A percentile compares a stretch with the other conserved stretches of the same genome.
Evolutionary conservation across 2,329 filamentous ascomycete species (phyloP).

Genomic region (Beauveria varroae): DNA sequence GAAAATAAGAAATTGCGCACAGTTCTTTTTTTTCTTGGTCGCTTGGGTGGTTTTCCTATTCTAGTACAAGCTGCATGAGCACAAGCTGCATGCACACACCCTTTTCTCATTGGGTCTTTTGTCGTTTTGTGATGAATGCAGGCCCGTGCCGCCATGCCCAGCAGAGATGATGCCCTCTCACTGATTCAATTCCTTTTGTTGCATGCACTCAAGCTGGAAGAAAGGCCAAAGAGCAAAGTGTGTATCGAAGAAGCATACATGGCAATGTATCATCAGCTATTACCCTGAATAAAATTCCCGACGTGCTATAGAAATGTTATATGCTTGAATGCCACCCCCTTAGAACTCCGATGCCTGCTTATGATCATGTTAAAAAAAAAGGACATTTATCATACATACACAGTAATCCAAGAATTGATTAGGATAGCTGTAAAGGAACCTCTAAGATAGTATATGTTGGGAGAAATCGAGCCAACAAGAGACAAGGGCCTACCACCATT

Average conservation of each 20-base stretch:
- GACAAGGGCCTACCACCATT: background rate
- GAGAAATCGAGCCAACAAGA: background rate
- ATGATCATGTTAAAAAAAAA: background rate
- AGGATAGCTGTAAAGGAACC: too few species aligned
- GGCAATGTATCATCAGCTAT: background rate
- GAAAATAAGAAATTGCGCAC: too few species aligned
- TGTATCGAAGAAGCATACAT: background rate
- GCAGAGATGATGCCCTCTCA: background rate
- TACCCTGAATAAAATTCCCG: background rate
- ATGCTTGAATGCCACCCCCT: background rate
- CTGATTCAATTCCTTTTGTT: background rate
- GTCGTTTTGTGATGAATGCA: background rate
- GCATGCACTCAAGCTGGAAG: background rate
- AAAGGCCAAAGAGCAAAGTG: background rate
- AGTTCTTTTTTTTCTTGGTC: background rate
- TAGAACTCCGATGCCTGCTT: background rate
- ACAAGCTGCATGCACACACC: background rate
- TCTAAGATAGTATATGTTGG: too few species aligned
- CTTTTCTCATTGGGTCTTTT: background rate
- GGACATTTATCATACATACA: background rate
- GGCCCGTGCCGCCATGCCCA: background rate
- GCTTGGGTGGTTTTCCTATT: background rate
- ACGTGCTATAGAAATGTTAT: background rate
- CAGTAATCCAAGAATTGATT: too few species aligned
- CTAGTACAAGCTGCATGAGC: background rate